A percentile compares a stretch with the other conserved stretches of the same genome.
Evolutionary conservation across 2,329 filamentous ascomycete genomes (phyloP).

Genomic region (Beauveria medogensis): DNA sequence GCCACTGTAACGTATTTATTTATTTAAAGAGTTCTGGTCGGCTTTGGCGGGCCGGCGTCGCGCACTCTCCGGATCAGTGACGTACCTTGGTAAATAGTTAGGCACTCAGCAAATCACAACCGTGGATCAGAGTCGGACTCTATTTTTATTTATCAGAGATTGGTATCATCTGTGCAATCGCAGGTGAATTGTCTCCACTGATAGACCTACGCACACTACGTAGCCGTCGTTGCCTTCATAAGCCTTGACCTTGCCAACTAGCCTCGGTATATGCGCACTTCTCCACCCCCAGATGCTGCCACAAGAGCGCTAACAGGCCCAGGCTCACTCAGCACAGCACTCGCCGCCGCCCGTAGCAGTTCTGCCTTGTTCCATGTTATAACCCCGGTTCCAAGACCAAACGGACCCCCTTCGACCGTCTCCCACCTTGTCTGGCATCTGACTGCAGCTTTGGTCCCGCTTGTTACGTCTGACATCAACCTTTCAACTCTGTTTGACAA

Average conservation of each 20-base stretch:
- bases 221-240: slow-evolving; percentile 1
- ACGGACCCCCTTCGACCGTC: background rate
- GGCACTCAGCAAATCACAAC: background rate
- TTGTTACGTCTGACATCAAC: slow-evolving; percentile 5
- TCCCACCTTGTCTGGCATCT: background rate
- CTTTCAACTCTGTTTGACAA: background rate
- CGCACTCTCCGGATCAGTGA: background rate
- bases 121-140: background rate
- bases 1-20: too few relatives aligned
- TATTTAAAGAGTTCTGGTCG: background rate
- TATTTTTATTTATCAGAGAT: background rate
- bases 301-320: background rate
- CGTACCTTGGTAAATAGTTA: background rate
- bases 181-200: background rate
- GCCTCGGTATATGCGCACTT: slow-evolving; percentile 7
- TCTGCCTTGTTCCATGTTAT: background rate
- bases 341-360: background rate
- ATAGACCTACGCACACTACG: background rate
- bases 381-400: background rate
- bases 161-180: background rate
- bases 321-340: background rate
- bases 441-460: background rate
- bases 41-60: slow-evolving; percentile 5
- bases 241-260: background rate
- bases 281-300: slow-evolving; percentile 7